Conservation (phyloP, 2,329 filamentous ascomycete genomes). For the Cryphonectria radicalis region DNA sequence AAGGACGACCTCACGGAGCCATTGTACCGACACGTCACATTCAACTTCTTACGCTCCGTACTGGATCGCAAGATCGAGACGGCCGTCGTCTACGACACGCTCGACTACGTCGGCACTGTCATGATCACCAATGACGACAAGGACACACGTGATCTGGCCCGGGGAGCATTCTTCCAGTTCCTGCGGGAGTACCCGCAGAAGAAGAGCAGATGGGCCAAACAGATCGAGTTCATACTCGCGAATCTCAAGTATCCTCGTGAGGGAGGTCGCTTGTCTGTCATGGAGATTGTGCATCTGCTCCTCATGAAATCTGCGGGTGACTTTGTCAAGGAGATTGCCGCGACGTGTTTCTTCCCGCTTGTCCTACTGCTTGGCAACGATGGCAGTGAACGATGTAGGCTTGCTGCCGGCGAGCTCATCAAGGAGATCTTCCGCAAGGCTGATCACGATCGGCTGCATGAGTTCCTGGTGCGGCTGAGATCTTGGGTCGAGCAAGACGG, state of each 20-base stretch:
- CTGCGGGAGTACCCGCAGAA: conserved; percentile 92
- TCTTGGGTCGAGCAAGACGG: conserved; percentile 78
- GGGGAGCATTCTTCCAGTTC: conserved; percentile 92
- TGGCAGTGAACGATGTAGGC: conserved; percentile 80
- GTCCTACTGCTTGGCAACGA: conserved; percentile 88
- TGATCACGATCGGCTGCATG: conserved; percentile 71
- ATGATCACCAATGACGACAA: conserved; percentile 97
- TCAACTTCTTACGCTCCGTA: conserved; percentile 89
- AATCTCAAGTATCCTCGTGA: conserved; percentile 91
- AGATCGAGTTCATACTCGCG: conserved; percentile 84
- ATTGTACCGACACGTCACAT: conserved; percentile 88
- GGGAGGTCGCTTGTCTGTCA: conserved; percentile 86
- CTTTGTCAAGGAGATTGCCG: conserved; percentile 79
- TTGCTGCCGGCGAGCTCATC: conserved; percentile 78
- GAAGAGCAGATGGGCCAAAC: conserved; percentile 85
- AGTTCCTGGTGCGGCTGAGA: conserved; percentile 72
- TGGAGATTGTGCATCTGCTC: conserved; percentile 89
- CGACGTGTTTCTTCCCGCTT: conserved; percentile 82
- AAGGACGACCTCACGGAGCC: conserved; percentile 91
- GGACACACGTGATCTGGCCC: conserved; percentile 82
- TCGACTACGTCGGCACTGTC: conserved; percentile 85
- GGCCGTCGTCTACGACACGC: conserved; percentile 84
- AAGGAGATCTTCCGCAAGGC: conserved; percentile 81
- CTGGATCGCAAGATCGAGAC: conserved; percentile 85
- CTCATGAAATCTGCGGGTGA: conserved; percentile 83